Evolutionary conservation across 352 stramenopile species (phyloP), one percentile per base, ranked within the genome.

Genomic region (Phytophthora sansomeana): DNA sequence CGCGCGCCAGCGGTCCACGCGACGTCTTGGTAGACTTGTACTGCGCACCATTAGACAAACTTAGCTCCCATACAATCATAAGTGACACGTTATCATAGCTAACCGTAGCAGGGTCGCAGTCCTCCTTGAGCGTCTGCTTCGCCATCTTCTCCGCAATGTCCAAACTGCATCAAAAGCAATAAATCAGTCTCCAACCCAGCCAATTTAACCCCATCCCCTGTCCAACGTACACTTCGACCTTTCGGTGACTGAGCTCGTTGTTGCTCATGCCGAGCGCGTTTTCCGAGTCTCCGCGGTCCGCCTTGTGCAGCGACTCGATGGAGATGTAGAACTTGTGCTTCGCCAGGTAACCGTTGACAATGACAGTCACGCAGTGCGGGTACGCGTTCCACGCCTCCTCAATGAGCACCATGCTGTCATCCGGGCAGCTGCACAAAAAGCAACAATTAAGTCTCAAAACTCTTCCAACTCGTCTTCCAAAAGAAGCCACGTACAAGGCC

Each of bases 241-340:
- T 90, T 61, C 88, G 86, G 48, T 91, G 75, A 26, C 58, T 87
- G 28, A 96, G 78, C 72, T 96, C 88, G 35, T 77, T 80, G 55
- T 75, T 88, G 57, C 61, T 81, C 80, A 96, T 81, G 24, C 60
- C 59, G 11, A 95, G 58, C 17, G 79, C 84, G 53, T 96, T 96
- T 35, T 90, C 87, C 28, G 74, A 79, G 43, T 87, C 69, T 16
- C 81, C 79, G 13, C 56, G 51, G 66, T 91, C 87, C 5, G 85
- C 62, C 41, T 91, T 59, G 67, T 95, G 87, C 59, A 89, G 63
- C 24, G 87, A 93, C 58, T 95, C 87, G 48, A 95, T 95, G 50
- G 65, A 89, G 52, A 95, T 95, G 73, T 87, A 93, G 53, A 95
- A 95, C 77, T 93, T 93, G 67, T 92, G 81, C 69, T 96, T 94